Base-by-base conservation (phyloP, 441 rosid species). In the Pelargonium myrrhifolium region DNA sequence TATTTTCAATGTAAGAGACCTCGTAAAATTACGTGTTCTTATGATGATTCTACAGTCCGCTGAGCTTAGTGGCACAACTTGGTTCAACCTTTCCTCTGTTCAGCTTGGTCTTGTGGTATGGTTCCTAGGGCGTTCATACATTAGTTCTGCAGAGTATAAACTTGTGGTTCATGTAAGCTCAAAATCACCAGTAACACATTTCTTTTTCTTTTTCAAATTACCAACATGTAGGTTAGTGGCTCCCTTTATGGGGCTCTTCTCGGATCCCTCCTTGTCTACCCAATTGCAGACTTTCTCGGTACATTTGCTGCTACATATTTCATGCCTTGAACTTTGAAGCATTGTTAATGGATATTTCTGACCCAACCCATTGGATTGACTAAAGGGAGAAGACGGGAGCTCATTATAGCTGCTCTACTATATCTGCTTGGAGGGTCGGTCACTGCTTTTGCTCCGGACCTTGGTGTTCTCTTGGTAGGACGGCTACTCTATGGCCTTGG, bases 181-280 rank as follows among this genome's bases (percentile, higher is more conserved):
- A 56, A 53, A 66, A 31, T 64, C 21, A 9, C 28, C 62, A 39
- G 26, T 22, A 35, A 5, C 39, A 35, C 39, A 35, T 35, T 35
- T 35, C 5, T 35, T 35, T 35, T 35, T 35, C 39, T 35, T 35
- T 35, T 35, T 9, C 62, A 21, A 56, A 21, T 56, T 68, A 65
- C 20, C 64, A 74, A 66, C 39, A 47, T 85, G 71, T 82, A 93
- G 97, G 98, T 93, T 67, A 93, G 98, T 67, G 96, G 97, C 68
- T 90, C 98, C 49, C 92, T 93, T 18, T 93, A 93, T 74, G 98
- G 98, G 75, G 97, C 99, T 45, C 95, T 93, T 77, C 78, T 89
- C 73, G 95, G 99, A 63, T 93, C 97, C 69, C 70, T 87, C 72
- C 85, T 89, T 64, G 96, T 83, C 74, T 93, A 89, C 75, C 95